Evolutionary conservation across 2,329 filamentous ascomycete genomes (phyloP), one percentile per base, ranked within the genome.

Genomic region (Ascomycota sp.): DNA sequence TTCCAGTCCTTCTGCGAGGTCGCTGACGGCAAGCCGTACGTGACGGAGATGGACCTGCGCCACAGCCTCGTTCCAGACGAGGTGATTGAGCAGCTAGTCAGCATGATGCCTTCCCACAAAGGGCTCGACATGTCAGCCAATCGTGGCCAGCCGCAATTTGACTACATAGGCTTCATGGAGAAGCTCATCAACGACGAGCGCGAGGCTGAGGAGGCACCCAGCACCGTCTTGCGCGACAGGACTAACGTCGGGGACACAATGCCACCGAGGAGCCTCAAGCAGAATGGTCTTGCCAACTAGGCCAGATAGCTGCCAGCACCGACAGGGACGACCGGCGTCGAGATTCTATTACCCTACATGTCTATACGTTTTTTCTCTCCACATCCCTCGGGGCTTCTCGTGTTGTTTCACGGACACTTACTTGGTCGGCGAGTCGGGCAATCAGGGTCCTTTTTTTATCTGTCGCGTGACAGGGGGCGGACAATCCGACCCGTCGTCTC

Each of bases 151-250:
- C 69, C 78, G 23, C 91, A 95, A 53, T 98, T 75, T 51, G 89
- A 98, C 55, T 98, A 98, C 57, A 83, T 95, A 39, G 75, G 70
- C 38, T 98, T 95, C 51, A 98, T 98, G 89, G 77, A 94, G 52
- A 78, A 75, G 47, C 62, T 89, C 54, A 79, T 83, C 36, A 51
- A 51, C 29, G 53, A 57, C 22, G 52, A 46, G 15, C 43, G 36
- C 23, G 41, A 38, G 20, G 42, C 43, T 22, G 43, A 41, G 17
- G 38, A 40, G 10, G 44, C 38, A 30, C 45, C 43, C 6, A 42
- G 36, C 27, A 39, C 40, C 30, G 45, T 48, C 32, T 44, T 51
- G 31, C 44, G 47, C 40, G 51, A 56, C 34, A 46, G 44, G 37
- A 46, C 43, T 11, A 50, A 50, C 33, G 39, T 46, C 13, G 42